Evolutionary conservation across 2,329 filamentous ascomycete genomes (phyloP).

Genomic region (Torrubiella hemipterigena): DNA sequence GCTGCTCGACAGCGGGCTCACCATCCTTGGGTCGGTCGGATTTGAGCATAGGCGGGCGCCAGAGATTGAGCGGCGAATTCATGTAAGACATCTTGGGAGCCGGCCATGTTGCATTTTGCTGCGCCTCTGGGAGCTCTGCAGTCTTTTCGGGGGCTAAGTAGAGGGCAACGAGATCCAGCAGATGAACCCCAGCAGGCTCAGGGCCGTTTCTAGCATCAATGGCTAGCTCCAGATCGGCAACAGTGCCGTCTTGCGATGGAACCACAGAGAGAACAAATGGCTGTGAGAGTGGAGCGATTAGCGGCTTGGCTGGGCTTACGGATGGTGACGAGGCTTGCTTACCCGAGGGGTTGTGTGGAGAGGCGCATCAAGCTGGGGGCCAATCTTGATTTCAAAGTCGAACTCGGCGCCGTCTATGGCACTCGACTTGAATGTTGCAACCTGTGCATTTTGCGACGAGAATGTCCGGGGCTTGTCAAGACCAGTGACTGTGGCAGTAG

Average conservation of each 20-base stretch:
- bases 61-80: conserved; percentile 3
- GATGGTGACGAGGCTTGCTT: too few species aligned
- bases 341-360: too few species aligned
- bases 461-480: conserved; percentile 3
- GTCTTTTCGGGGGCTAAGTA: conserved; percentile 5
- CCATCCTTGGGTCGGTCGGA: conserved; percentile 4
- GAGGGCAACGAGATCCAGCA: conserved; percentile 6
- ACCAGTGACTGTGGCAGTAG: conserved; percentile 3
- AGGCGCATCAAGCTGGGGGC: too few species aligned
- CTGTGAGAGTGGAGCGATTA: background rate
- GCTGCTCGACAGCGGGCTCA: conserved; percentile 2
- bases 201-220: conserved; percentile 6
- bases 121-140: too few species aligned
- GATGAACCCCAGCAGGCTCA: conserved; percentile 1
- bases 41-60: conserved; percentile 5
- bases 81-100: too few species aligned
- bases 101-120: too few species aligned
- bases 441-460: too few species aligned
- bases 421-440: too few species aligned
- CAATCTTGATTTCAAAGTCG: conserved; percentile 5
- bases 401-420: conserved; percentile 1
- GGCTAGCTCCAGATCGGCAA: conserved; percentile 4
- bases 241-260: background rate
- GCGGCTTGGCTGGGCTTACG: too few species aligned
- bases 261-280: conserved; percentile 2